Base-by-base conservation (phyloP, 1,139 yeast species). In the Candida buenavistaensis region DNA sequence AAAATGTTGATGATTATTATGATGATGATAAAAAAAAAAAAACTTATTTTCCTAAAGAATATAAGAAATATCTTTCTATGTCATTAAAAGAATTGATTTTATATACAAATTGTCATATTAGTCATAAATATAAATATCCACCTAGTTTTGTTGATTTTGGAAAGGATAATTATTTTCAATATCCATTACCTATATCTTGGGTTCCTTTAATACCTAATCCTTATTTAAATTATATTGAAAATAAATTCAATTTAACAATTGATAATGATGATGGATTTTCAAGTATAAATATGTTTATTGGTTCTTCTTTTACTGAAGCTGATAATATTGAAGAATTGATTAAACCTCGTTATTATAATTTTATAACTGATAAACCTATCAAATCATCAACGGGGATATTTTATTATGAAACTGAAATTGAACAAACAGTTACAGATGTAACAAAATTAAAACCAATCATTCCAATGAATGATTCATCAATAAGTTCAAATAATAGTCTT, bases 171-270 rank as follows among this genome's bases (percentile, higher is more conserved):
- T 45, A 45, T 27, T 65, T 64, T 30, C 50, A 57, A 14, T 63
- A 65, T 37, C 55, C 63, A 0, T 53, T 70, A 14, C 76, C 76
- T 0, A 47, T 62, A 28, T 54, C 64, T 6, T 70, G 76, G 76
- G 48, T 58, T 2, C 71, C 74, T 1, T 46, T 70, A 13, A 52
- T 63, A 6, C 55, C 63, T 2, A 51, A 45, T 15, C 47, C 50
- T 15, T 48, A 55, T 36, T 46, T 59, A 26, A 44, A 44, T 14
- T 47, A 48, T 23, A 47, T 64, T 30, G 52, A 51, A 17, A 47
- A 48, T 2, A 45, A 44, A 4, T 48, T 57, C 14, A 55, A 56
- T 22, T 44, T 68, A 33, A 43, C 47, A 8, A 51, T 62, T 3
- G 48, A 44, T 12, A 51, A 56, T 25, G 51, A 52, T 8, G 38